Conservation (phyloP, 805 yeast genomes). For the Isabelozyma gotoi region DNA sequence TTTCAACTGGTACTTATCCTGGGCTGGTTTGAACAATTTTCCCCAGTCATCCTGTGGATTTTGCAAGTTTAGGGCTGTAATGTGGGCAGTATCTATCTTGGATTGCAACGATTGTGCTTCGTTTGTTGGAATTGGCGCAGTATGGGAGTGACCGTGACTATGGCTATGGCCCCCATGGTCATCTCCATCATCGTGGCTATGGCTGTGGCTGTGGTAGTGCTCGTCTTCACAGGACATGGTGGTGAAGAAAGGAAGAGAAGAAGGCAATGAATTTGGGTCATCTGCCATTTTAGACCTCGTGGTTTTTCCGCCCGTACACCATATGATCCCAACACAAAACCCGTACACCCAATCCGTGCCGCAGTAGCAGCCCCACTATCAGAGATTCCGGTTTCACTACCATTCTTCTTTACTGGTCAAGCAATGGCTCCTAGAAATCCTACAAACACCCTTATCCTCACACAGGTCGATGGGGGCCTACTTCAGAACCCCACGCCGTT, state of each 20-base stretch:
- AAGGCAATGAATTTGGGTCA: too few relatives aligned
- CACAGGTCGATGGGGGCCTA: conserved; percentile 20
- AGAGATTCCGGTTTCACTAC: too few relatives aligned
- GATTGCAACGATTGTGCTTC: conserved; percentile 65
- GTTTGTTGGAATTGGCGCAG: conserved; percentile 70
- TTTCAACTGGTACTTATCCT: conserved; percentile 47
- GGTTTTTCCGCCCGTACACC: too few relatives aligned
- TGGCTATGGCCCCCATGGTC: conserved; percentile 2
- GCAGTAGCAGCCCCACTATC: neutral
- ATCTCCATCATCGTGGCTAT: conserved; percentile 34
- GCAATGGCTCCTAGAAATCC: conserved; percentile 12
- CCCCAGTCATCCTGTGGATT: conserved; percentile 50
- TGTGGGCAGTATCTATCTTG: conserved; percentile 57
- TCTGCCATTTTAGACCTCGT: too few relatives aligned
- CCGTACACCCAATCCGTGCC: neutral
- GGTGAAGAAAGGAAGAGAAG: too few relatives aligned
- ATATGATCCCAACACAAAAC: too few relatives aligned
- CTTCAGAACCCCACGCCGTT: conserved; percentile 26
- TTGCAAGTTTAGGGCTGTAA: conserved; percentile 63
- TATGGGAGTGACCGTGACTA: conserved; percentile 25
- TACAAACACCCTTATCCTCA: conserved; percentile 38
- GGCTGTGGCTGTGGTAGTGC: conserved; percentile 23
- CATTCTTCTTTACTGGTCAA: neutral
- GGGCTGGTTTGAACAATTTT: conserved; percentile 53
- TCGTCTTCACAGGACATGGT: conserved; percentile 33